Evolutionary conservation across 2,329 filamentous ascomycete species (phyloP), one percentile per base, ranked within the genome.

Genomic region (Sporothrix schenckii): DNA sequence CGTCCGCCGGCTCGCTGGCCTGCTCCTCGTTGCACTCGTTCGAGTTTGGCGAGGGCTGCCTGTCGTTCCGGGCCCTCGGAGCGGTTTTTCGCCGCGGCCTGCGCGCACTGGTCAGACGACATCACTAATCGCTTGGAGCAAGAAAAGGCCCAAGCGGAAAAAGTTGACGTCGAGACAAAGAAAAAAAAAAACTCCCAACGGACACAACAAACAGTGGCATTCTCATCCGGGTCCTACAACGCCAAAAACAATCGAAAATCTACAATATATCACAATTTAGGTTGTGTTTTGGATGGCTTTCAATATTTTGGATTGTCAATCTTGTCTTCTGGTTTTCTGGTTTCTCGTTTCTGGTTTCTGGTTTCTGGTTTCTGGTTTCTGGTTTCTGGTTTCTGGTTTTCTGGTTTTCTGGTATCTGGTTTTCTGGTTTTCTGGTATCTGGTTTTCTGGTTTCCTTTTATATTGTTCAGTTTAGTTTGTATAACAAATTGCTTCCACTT

Each of bases 51-150:
- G 41, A 50, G 49, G 19, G n/a, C 16, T n/a, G 47, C 16, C 2
- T 14, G 11, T 14, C 41, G 41, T 49, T n/a, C 6, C 19, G 16
- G 19, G 49, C 6, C 49, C 49, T 50, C 19, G 19, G 19, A 6
- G 49, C 49, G 49, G n/a, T 50, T 50, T 50, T 50, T 50, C 49
- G 49, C 49, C 49, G 49, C n/a, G 16, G 49, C 49, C 49, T n/a
- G 16, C 49, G 19, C 19, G 49, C 49, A 0, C 19, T n/a, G 4
- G 5, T 50, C 19, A 5, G 19, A 0, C 49, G 49, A 50, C 16
- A 50, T 50, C 49, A 50, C 6, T 50, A 50, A 21, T 4, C 49
- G 19, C 49, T 21, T 50, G 49, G 49, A n/a, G 16, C 14, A 27
- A 24, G 27, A 54, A 54, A 16, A 14, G 24, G 21, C 52, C 52